Base-by-base conservation (phyloP, 2,329 filamentous ascomycete species). In the Neofusicoccum kwambonambiense region DNA sequence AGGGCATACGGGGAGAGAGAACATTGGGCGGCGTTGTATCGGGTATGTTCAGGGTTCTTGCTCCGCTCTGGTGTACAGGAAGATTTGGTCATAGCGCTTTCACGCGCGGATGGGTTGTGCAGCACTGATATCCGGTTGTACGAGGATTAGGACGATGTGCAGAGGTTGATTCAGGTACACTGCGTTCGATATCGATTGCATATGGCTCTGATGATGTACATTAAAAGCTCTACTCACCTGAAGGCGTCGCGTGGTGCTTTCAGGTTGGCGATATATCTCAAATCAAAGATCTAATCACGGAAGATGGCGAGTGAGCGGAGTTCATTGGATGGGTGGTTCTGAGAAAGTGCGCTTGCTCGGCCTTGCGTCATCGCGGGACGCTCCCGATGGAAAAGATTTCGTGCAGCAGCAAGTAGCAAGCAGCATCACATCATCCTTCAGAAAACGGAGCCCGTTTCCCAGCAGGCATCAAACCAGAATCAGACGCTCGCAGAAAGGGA, bases 11-110 rank as follows among this genome's bases (percentile, higher is more conserved):
- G 41, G 41, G 42, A 8, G 42, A 47, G 42, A 47, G 41, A 37
- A 60, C 42, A 60, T 60, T 34, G 42, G 42, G 44, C 42, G 56
- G 56, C 56, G 56, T 60, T 60, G 27, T 15, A 60, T 35, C n/a
- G 34, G 42, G 56, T 47, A 47, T 45, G 56, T 47, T 37, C 27
- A 60, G 56, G 56, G 31, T 47, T 47, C 50, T 60, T 44, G 56
- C 56, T 60, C 56, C 56, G 56, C 56, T 60, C 56, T 47, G 42
- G 42, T 37, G 56, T 60, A 60, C 15, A 39, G 42, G 27, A 35
- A 60, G 34, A 37, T 37, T 47, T 47, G n/a, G 42, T 13, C 41
- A 47, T n/a, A 42, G 56, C 41, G 31, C 56, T 60, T 45, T 39
- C 42, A 49, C 42, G 31, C n/a, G 27, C 47, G 34, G 42, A 60